A percentile compares a stretch with the other conserved stretches of the same genome.
These are phyloP conservation scores for Torulaspora gathmanii DNA, from an alignment of 805 yeast genomes.

Conservation along the genomic window DNA sequence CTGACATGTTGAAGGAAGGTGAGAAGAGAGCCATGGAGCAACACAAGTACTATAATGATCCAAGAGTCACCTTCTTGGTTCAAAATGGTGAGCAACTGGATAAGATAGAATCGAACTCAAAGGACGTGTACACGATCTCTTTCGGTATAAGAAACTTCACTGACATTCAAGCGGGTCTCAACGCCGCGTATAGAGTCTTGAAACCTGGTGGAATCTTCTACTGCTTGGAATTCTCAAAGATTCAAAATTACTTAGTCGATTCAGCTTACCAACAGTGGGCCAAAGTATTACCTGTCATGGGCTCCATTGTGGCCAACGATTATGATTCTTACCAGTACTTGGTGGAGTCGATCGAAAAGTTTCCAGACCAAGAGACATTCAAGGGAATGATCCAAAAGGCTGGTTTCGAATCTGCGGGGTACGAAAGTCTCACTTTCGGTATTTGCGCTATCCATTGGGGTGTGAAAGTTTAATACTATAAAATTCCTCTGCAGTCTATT, in stretches of 20 bases:
- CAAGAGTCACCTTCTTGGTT: conserved; percentile 71
- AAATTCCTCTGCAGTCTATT: neutral
- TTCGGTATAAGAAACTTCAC: conserved; percentile 98
- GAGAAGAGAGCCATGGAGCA: conserved; percentile 63
- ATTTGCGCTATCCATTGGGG: conserved; percentile 96
- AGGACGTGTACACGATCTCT: conserved; percentile 93
- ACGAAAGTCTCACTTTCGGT: conserved; percentile 91
- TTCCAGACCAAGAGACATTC: conserved; percentile 90
- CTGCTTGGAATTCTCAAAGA: conserved; percentile 91
- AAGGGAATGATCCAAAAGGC: conserved; percentile 90
- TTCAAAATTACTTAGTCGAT: conserved; percentile 71
- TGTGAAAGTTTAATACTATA: conserved; percentile 57
- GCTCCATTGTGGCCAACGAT: conserved; percentile 92
- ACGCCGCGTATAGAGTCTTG: conserved; percentile 92
- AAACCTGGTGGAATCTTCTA: conserved; percentile 98
- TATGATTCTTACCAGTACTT: conserved; percentile 93
- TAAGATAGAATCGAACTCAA: conserved; percentile 75
- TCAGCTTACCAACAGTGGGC: conserved; percentile 82
- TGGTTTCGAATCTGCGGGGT: conserved; percentile 91
- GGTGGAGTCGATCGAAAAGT: conserved; percentile 87
- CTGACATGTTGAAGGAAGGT: conserved; percentile 95
- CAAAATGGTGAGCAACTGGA: conserved; percentile 93
- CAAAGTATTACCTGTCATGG: conserved; percentile 84
- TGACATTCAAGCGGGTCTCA: conserved; percentile 84
- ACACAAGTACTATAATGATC: conserved; percentile 47